These are phyloP conservation scores for Polyporus tsugae DNA, from an alignment of 1,284 basidiomycete genomes.

Conservation along the genomic window DNA sequence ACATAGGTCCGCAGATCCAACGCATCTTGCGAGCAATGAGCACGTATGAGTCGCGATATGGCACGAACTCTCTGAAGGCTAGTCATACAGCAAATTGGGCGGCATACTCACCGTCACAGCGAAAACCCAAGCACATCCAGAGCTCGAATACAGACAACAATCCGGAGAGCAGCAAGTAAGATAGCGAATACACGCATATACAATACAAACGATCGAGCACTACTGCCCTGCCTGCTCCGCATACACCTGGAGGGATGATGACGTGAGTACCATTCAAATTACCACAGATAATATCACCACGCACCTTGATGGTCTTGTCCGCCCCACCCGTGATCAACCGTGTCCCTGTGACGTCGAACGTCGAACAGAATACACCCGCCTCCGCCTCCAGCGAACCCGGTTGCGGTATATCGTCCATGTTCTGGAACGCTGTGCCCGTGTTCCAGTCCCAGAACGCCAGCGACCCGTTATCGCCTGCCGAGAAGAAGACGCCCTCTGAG, in stretches of 20 bases:
- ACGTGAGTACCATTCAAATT: constrained; percentile 10
- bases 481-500: constrained; percentile 96
- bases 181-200: constrained; percentile 4
- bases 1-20: not conserved
- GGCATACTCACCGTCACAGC: not conserved
- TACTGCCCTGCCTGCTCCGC: constrained; percentile 50
- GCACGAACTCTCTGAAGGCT: not conserved
- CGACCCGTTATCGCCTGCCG: constrained; percentile 92
- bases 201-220: constrained; percentile 11
- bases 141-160: not conserved
- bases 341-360: constrained; percentile 96
- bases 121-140: not conserved
- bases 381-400: constrained; percentile 98
- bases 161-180: not conserved
- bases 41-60: not conserved
- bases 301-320: constrained; percentile 97
- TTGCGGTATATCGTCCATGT: constrained; percentile 93
- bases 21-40: not conserved
- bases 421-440: constrained; percentile 95
- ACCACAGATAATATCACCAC: constrained; percentile 20
- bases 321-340: constrained; percentile 96
- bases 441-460: constrained; percentile 94
- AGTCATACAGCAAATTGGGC: not conserved
- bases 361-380: constrained; percentile 94
- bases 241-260: constrained; percentile 48